Conservation (phyloP, 176 grass and related monocot genomes). For the Chrysopogon serrulatus region DNA sequence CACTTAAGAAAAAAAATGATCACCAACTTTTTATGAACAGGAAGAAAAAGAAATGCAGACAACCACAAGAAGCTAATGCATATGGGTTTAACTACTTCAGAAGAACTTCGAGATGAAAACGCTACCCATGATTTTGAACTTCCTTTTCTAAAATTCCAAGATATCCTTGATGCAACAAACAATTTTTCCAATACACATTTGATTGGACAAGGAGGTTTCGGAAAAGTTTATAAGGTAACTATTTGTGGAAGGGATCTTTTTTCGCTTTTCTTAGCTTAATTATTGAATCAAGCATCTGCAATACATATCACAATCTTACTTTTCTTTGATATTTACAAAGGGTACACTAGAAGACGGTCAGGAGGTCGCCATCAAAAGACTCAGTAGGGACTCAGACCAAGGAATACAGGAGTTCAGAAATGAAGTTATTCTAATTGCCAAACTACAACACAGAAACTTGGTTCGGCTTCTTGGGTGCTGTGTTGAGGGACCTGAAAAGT, state of each 20-base stretch:
- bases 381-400: constrained; percentile 30
- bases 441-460: constrained; percentile 22
- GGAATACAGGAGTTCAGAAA: constrained; percentile 32
- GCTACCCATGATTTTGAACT: background rate
- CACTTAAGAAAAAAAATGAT: no score
- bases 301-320: background rate
- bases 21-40: background rate
- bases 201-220: constrained; percentile 35
- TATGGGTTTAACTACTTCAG: background rate
- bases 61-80: background rate
- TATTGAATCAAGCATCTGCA: background rate
- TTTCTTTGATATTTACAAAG: background rate
- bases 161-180: background rate
- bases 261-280: background rate
- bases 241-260: background rate
- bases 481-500: no score
- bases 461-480: no score
- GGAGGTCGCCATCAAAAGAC: constrained; percentile 45
- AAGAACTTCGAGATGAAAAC: background rate
- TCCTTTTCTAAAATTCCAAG: constrained; percentile 22
- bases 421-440: constrained; percentile 18
- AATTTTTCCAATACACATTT: constrained; percentile 11
- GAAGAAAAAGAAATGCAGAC: background rate
- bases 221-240: constrained; percentile 33
- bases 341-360: background rate